A percentile compares a stretch with the other conserved stretches of the same genome.
phyloP scores from a whole-genome alignment of 805 yeast genomes.

The Torulaspora franciscae region DNA sequence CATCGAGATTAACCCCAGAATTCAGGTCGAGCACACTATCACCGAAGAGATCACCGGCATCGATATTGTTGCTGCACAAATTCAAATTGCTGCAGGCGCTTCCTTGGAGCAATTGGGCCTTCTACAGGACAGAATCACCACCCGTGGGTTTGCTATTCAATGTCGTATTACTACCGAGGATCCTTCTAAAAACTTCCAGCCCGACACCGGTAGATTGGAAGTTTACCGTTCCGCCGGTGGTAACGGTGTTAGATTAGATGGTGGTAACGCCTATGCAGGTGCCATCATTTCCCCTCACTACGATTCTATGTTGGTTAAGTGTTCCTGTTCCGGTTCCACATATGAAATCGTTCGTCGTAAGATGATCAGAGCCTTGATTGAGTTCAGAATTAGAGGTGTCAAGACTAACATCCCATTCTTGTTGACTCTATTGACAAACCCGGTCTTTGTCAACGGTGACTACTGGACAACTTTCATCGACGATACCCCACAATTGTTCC shows the following conservation, averaged over 20 bases:
- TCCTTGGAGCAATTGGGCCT: conserved; percentile 85
- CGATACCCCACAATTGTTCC: conserved; percentile 94
- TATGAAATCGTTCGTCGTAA: conserved; percentile 95
- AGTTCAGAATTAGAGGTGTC: conserved; percentile 98
- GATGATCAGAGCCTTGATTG: conserved; percentile 94
- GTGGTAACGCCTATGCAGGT: conserved; percentile 98
- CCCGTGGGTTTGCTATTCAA: conserved; percentile 97
- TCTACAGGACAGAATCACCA: conserved; percentile 88
- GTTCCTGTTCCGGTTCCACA: conserved; percentile 95
- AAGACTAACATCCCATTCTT: conserved; percentile 97
- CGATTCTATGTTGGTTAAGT: conserved; percentile 96
- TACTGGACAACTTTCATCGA: conserved; percentile 99
- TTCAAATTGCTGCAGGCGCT: conserved; percentile 98
- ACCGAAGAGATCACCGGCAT: conserved; percentile 99
- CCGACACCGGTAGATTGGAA: conserved; percentile 97
- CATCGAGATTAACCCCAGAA: conserved; percentile 97
- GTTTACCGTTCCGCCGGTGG: conserved; percentile 99
- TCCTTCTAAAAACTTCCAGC: conserved; percentile 93
- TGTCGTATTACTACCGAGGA: conserved; percentile 99
- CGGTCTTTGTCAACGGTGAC: conserved; percentile 74
- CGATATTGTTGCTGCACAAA: conserved; percentile 96
- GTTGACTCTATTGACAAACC: conserved; percentile 84
- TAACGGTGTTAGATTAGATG: conserved; percentile 97
- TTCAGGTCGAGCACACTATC: conserved; percentile 97
- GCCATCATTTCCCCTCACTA: conserved; percentile 94